Evolutionary conservation across 495 filamentous ascomycete genomes (phyloP).

Genomic region (Viridothelium virens): DNA sequence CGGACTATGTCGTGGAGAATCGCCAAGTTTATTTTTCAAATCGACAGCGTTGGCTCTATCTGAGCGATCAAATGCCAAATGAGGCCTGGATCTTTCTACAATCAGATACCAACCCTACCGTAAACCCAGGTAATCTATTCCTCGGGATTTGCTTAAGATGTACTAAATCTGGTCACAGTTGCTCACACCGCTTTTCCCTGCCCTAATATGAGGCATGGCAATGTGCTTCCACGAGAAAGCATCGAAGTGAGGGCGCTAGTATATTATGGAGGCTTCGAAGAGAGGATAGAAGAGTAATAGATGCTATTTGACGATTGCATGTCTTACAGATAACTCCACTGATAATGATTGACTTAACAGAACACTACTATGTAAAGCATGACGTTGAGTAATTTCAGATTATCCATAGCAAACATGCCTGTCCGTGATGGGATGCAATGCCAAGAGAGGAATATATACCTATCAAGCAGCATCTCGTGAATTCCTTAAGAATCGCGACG

Average conservation of each 20-base stretch:
- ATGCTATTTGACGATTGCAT: neutral
- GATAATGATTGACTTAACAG: neutral
- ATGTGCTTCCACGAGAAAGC: constrained; percentile 12
- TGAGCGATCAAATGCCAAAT: constrained; percentile 9
- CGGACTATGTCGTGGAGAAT: constrained; percentile 13
- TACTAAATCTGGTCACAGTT: neutral
- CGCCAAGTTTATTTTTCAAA: constrained; percentile 10
- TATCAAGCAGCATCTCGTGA: neutral
- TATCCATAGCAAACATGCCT: neutral
- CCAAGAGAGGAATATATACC: neutral
- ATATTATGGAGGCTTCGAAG: constrained; percentile 11
- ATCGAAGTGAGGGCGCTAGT: constrained; percentile 14
- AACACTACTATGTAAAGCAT: neutral
- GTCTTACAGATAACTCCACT: neutral
- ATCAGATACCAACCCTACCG: constrained; percentile 8
- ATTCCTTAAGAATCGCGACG: neutral
- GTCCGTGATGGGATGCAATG: neutral
- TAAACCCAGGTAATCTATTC: neutral
- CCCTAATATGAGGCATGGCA: neutral
- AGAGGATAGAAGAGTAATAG: neutral
- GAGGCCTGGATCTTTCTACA: constrained; percentile 15
- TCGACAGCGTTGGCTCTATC: constrained; percentile 10
- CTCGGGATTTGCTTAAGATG: neutral
- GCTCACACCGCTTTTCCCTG: neutral
- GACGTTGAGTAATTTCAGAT: neutral